Evolutionary conservation across 768 basidiomycete species (phyloP).

Genomic region (Lactifluus subvellereus): DNA sequence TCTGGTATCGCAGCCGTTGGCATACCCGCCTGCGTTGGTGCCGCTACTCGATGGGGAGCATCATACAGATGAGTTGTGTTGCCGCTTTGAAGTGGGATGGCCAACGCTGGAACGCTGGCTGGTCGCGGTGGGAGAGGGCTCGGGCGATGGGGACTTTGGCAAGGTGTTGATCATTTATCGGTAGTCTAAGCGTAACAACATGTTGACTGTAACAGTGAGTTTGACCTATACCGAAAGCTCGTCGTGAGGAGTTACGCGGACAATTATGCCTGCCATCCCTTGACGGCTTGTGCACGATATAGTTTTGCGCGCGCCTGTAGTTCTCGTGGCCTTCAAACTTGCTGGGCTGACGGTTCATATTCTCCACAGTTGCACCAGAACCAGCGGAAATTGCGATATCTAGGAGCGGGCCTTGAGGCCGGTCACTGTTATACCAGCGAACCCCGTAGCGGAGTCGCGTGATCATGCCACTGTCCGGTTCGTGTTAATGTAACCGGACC

Average conservation of each 20-base stretch:
- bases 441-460: not conserved
- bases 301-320: not conserved
- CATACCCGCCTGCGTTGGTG: constrained; percentile 54
- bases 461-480: constrained; percentile 68
- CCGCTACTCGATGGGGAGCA: constrained; percentile 80
- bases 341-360: not conserved
- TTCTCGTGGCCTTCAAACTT: not conserved
- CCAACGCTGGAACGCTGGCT: constrained; percentile 72
- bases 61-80: constrained; percentile 86
- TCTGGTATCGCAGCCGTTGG: constrained; percentile 25
- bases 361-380: not conserved
- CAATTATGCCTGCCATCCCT: not conserved
- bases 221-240: not conserved
- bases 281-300: not conserved
- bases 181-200: constrained; percentile 32
- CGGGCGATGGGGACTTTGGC: constrained; percentile 63
- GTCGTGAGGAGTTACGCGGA: not conserved
- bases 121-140: constrained; percentile 49
- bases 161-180: constrained; percentile 74
- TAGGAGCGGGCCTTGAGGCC: not conserved
- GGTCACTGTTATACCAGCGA: not conserved
- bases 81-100: constrained; percentile 81
- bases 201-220: not conserved
- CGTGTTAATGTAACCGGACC: constrained; percentile 86
- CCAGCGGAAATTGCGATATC: not conserved